A percentile compares a stretch with the other conserved stretches of the same genome.
Evolutionary conservation across 2,329 filamentous ascomycete species (phyloP).

Genomic region (Paecilomyces fulvus): DNA sequence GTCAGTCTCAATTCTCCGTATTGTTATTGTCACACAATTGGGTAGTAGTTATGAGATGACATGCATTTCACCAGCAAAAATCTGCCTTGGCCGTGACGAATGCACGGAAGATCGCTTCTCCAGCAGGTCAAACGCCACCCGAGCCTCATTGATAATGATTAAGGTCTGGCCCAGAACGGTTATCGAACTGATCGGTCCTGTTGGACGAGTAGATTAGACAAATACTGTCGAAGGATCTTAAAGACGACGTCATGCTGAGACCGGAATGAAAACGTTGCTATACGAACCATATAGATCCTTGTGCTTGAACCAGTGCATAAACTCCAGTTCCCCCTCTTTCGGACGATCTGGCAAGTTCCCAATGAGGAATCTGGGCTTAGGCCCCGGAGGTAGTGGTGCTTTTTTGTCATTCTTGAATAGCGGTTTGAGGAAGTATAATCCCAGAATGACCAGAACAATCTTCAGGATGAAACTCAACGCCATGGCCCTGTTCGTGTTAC

Average conservation of each 20-base stretch:
- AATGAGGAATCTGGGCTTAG: not conserved
- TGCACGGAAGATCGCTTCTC: constrained; percentile 22
- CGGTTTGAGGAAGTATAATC: not conserved
- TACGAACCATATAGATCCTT: constrained; percentile 3
- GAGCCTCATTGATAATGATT: constrained; percentile 27
- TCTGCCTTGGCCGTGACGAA: constrained; percentile 23
- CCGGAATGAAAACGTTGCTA: not conserved
- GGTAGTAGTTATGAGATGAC: constrained; percentile 4
- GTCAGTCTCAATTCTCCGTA: not conserved
- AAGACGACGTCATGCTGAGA: not conserved
- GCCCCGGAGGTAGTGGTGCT: constrained; percentile 3
- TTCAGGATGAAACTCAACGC: not conserved
- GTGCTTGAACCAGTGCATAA: constrained; percentile 1
- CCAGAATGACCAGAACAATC: not conserved
- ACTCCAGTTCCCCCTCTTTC: constrained; percentile 10
- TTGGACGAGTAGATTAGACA: not conserved
- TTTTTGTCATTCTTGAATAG: not conserved
- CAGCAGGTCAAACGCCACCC: constrained; percentile 25
- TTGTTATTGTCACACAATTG: not conserved
- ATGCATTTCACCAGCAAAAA: constrained; percentile 32
- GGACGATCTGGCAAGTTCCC: constrained; percentile 4
- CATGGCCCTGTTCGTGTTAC: not conserved
- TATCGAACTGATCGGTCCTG: constrained; percentile 31
- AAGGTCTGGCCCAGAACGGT: constrained; percentile 29
- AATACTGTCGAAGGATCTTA: too few species aligned